Percentiles rank a stretch among this genome's conserved stretches.
phyloP scores from a whole-genome alignment of 345 rosid species.

The Sisymbrium altissimum region DNA sequence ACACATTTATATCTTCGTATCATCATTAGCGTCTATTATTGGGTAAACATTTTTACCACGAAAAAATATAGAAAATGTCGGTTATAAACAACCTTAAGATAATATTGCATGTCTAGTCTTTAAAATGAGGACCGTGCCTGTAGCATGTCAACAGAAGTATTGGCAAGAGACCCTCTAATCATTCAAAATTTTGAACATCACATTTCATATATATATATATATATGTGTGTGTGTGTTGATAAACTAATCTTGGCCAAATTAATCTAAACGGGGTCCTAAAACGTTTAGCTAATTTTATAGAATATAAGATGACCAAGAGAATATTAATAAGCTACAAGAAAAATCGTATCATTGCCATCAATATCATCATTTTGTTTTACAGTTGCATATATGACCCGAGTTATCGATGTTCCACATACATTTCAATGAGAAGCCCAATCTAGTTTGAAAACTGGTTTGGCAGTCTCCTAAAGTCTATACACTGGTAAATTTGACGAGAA shows the following conservation, averaged over 20 bases:
- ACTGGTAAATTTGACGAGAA: background rate
- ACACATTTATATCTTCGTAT: background rate
- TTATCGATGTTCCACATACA: background rate
- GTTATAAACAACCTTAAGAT: background rate
- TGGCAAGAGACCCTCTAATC: background rate
- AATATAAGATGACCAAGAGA: background rate
- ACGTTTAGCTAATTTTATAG: background rate
- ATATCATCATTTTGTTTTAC: no score
- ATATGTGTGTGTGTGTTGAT: no score
- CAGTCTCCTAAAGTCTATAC: background rate
- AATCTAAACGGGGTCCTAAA: background rate
- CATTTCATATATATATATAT: background rate
- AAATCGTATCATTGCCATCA: no score
- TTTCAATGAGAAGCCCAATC: background rate
- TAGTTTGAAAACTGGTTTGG: background rate
- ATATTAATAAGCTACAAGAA: no score
- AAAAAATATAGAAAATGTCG: background rate
- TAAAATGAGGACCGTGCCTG: background rate
- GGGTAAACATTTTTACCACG: background rate
- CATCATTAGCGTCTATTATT: background rate
- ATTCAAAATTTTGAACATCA: background rate
- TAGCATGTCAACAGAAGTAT: background rate
- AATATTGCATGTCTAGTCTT: background rate
- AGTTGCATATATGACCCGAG: background rate
- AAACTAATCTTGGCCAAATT: background rate